Evolutionary conservation across 2,329 filamentous ascomycete genomes (phyloP), one percentile per base, ranked within the genome.

Genomic region (Dryadomyces quercivorus): DNA sequence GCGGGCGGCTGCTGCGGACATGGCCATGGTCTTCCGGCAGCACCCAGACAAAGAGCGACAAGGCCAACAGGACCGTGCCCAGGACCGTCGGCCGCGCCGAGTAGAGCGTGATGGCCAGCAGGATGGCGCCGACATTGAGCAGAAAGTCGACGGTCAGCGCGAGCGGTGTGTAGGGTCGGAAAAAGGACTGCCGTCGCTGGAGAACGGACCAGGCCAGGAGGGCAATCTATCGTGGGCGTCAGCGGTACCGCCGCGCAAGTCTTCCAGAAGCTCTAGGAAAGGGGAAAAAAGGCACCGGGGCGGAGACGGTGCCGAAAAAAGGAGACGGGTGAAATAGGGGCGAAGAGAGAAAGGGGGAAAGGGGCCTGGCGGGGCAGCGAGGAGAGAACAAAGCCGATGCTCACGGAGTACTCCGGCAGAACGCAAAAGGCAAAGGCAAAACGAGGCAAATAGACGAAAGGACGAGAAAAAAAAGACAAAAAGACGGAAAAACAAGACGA

Each of bases 41-140:
- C 16, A 72, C 69, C 61, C 81, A 80, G 56, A 91, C 68, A 45
- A 89, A 67, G 21, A 82, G 63, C 40, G 86, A 82, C 0, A 90
- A 90, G 0, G 82, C 77, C 44, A 92, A 66, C 49, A 97, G 75
- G 51, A 96, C 76, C 16, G 84, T 69, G 62, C 82, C 86, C 40
- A 98, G 78, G 5, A 94, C 76, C 56, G 88, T 69, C 1, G 91
- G 86, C 12, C 78, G 78, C 55, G 80, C 76, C 2, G 90, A 82
- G 70, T 97, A 97, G 51, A 95, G 73, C 0, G 93, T 97, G 31
- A 83, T 87, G 46, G 90, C 87, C 60, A 94, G 86, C 10, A 98
- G 76, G 59, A 93, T 84, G 55, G 84, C 84, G 58, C 80, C 80
- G 59, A 92, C 85, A 69, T 95, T 94, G 65, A 98, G 82, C 58